Percentiles rank a stretch among this genome's conserved stretches.
These are phyloP conservation scores for Leishmania major DNA, from an alignment of 208 protist genomes.

Conservation along the genomic window DNA sequence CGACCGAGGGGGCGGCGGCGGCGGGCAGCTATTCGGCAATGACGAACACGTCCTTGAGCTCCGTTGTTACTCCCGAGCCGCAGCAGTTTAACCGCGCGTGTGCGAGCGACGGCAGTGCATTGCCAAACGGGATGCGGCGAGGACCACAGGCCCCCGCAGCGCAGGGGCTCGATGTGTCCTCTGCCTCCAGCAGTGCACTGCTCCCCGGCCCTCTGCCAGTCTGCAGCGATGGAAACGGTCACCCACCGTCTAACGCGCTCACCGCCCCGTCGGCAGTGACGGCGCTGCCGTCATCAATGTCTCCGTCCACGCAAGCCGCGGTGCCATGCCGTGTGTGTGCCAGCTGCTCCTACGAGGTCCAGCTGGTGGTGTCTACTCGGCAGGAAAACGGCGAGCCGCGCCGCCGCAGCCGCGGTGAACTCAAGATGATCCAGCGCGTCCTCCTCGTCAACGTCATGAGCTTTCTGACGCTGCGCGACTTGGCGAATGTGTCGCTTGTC, in stretches of 20 bases:
- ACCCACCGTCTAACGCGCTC: not conserved
- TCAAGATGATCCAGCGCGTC: constrained; percentile 82
- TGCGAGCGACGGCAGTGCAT: not conserved
- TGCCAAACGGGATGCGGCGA: not conserved
- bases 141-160: not conserved
- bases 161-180: not conserved
- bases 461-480: constrained; percentile 60
- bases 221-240: not conserved
- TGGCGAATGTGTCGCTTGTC: constrained; percentile 58
- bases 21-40: not conserved
- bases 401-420: constrained; percentile 77
- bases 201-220: not conserved
- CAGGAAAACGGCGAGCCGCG: constrained; percentile 62
- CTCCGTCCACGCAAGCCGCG: not conserved
- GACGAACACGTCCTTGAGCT: not conserved
- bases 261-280: not conserved
- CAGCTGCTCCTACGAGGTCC: constrained; percentile 80
- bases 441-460: constrained; percentile 78
- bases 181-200: not conserved
- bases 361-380: constrained; percentile 79
- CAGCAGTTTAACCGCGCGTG: not conserved
- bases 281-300: not conserved
- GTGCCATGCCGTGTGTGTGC: constrained; percentile 50
- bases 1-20: not conserved
- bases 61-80: constrained; percentile 6